These are phyloP conservation scores for Arctium lappa DNA, from an alignment of 129 eudicot species.

Conservation along the genomic window DNA sequence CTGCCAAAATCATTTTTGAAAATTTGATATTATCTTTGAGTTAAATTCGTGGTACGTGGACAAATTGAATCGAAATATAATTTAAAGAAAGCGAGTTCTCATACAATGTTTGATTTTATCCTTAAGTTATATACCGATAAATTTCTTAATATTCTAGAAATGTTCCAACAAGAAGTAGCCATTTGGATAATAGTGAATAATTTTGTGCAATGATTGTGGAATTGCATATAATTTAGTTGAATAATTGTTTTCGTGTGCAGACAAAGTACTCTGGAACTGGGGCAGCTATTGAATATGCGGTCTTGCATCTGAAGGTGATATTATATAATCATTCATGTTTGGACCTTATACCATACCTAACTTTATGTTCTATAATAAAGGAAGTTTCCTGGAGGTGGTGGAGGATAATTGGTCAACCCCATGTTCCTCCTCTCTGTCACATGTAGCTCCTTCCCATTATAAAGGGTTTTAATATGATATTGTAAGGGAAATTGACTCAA, in stretches of 20 bases:
- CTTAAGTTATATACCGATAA: no score
- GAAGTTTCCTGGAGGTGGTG: neutral
- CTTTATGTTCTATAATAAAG: slow-evolving; percentile 3
- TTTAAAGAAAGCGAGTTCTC: no score
- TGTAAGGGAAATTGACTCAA: no score
- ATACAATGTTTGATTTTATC: no score
- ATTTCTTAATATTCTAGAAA: no score
- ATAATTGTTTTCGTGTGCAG: slow-evolving; percentile 39
- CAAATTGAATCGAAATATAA: no score
- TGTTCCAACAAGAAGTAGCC: neutral
- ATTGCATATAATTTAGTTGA: neutral
- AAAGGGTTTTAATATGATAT: neutral
- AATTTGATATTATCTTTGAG: no score
- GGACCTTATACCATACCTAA: neutral
- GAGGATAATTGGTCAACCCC: neutral
- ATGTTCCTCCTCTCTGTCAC: neutral
- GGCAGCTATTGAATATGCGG: slow-evolving; percentile 96
- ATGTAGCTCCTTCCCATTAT: neutral
- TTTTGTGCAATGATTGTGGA: neutral
- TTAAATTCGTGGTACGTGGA: no score
- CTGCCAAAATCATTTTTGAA: no score
- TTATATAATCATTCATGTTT: neutral
- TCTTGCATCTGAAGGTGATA: slow-evolving; percentile 62
- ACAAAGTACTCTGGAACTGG: slow-evolving; percentile 70
- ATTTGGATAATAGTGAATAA: neutral